Conservation (phyloP, 1,139 yeast genomes). For the Casaregolazyma suthepensis region DNA sequence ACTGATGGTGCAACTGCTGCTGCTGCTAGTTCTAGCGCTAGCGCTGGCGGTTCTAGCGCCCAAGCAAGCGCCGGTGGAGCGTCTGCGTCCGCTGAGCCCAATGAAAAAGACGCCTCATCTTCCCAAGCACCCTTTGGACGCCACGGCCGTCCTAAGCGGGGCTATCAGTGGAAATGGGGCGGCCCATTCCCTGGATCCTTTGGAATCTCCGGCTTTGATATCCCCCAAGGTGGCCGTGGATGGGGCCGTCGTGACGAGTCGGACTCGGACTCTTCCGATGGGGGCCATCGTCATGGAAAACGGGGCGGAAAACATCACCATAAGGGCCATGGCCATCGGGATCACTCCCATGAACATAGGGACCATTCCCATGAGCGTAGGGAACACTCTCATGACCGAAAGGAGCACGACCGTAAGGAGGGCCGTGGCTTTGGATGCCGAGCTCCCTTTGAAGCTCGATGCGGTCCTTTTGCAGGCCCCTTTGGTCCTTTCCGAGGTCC, state of each 20-base stretch:
- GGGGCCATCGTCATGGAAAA: background rate
- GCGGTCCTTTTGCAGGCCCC: too few relatives aligned
- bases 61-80: background rate
- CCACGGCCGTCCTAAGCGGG: background rate
- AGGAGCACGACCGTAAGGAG: background rate
- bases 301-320: too few relatives aligned
- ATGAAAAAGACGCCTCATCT: slow-evolving; percentile 6
- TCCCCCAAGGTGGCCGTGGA: background rate
- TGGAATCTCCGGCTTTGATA: background rate
- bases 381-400: background rate
- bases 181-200: background rate
- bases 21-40: background rate
- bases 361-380: background rate
- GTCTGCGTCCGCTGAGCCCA: background rate
- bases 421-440: background rate
- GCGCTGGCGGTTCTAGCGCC: background rate
- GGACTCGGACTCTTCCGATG: slow-evolving; percentile 19
- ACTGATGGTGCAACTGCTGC: too few relatives aligned
- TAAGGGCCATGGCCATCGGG: background rate
- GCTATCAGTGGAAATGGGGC: slow-evolving; percentile 2
- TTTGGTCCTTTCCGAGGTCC: too few relatives aligned
- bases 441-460: too few relatives aligned
- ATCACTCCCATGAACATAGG: background rate
- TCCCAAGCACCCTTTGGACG: slow-evolving; percentile 4
- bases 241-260: slow-evolving; percentile 3